These are phyloP conservation scores for Cryptococcus depauperatus DNA, from an alignment of 1,284 basidiomycete species.

Conservation along the genomic window DNA sequence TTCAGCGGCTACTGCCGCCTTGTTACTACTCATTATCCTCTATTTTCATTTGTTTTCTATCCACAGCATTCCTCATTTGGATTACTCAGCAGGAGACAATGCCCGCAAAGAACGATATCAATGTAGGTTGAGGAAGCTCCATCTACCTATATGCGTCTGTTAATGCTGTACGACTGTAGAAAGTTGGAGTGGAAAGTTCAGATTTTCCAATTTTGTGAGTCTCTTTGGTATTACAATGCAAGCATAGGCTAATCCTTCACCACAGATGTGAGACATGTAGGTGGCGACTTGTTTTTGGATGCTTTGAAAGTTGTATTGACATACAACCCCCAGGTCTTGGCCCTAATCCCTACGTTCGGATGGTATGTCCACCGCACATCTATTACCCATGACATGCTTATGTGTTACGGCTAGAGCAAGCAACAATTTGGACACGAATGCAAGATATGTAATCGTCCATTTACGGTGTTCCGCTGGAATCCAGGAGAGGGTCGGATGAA, in stretches of 20 bases:
- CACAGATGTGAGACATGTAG: conserved; percentile 74
- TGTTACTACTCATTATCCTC: too few species aligned
- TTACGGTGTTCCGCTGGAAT: conserved; percentile 98
- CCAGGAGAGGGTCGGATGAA: conserved; percentile 90
- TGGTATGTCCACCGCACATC: conserved; percentile 53
- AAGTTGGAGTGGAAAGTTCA: conserved; percentile 44
- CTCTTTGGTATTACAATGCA: too few species aligned
- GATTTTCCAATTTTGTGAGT: conserved; percentile 45
- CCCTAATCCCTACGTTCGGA: conserved; percentile 77
- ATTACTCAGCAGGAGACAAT: too few species aligned
- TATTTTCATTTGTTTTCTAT: too few species aligned
- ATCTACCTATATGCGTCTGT: neutral
- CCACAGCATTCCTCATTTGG: too few species aligned
- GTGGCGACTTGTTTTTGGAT: conserved; percentile 25
- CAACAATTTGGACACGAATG: conserved; percentile 94
- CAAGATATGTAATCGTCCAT: conserved; percentile 79
- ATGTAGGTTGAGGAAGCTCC: conserved; percentile 37
- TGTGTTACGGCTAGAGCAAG: conserved; percentile 60
- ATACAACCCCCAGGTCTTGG: conserved; percentile 58
- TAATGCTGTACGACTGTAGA: conserved; percentile 18
- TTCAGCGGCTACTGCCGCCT: too few species aligned
- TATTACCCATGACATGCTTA: neutral
- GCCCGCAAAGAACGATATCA: conserved; percentile 45
- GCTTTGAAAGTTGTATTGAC: conserved; percentile 2
- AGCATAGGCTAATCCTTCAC: conserved; percentile 51